Evolutionary conservation across 1,284 basidiomycete genomes (phyloP).

Genomic region (Malassezia globosa): DNA sequence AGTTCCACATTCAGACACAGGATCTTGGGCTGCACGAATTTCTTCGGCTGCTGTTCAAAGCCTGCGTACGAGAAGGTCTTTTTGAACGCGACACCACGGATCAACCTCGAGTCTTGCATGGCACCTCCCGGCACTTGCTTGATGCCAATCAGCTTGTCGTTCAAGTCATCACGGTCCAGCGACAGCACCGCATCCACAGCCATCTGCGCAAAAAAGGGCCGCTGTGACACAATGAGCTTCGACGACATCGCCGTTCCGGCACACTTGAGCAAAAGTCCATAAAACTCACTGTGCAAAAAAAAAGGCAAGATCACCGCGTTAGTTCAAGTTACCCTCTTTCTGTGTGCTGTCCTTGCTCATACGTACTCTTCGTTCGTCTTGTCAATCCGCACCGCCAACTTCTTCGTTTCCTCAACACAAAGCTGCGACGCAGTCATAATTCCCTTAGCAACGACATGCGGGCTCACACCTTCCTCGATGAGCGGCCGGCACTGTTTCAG

Average conservation of each 20-base stretch:
- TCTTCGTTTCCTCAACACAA: conserved; percentile 73
- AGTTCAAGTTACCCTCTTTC: neutral
- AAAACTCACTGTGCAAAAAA: conserved; percentile 80
- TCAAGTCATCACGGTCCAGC: conserved; percentile 81
- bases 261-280: conserved; percentile 84
- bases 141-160: conserved; percentile 91
- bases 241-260: conserved; percentile 98
- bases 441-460: conserved; percentile 95
- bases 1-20: conserved; percentile 95
- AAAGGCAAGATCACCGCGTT: too few relatives aligned
- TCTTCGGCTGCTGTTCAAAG: conserved; percentile 96
- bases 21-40: conserved; percentile 76
- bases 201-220: conserved; percentile 98
- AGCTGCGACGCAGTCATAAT: conserved; percentile 77
- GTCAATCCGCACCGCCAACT: conserved; percentile 81
- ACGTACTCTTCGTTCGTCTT: conserved; percentile 76
- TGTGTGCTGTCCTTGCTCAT: too few relatives aligned
- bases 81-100: conserved; percentile 95
- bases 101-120: conserved; percentile 77
- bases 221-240: conserved; percentile 96
- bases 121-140: conserved; percentile 99
- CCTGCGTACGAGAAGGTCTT: conserved; percentile 99
- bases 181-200: conserved; percentile 79
- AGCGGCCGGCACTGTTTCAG: conserved; percentile 82
- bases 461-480: conserved; percentile 93